Conservation (phyloP, 1,139 yeast genomes). For the Debaryomycetaceae sp. region DNA sequence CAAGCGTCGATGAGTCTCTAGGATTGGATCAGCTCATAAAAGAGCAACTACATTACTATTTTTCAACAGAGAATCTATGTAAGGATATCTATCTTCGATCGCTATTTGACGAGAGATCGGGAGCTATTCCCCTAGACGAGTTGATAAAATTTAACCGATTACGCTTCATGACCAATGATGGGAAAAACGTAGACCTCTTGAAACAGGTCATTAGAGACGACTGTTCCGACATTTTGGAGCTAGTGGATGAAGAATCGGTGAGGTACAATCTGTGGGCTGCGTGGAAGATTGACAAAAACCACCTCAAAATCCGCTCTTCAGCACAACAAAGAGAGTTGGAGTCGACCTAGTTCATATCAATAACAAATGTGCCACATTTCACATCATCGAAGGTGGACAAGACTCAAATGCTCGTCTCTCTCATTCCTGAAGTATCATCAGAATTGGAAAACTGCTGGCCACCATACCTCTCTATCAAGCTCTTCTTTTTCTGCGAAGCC, state of each 20-base stretch:
- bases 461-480: constrained; percentile 27
- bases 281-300: constrained; percentile 11
- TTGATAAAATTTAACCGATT: constrained; percentile 18
- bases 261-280: constrained; percentile 15
- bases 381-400: no score
- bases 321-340: background rate
- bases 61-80: constrained; percentile 23
- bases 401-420: background rate
- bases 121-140: constrained; percentile 14
- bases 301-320: background rate
- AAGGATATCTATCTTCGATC: constrained; percentile 21
- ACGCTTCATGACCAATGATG: constrained; percentile 16
- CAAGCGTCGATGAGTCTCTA: background rate
- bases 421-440: constrained; percentile 1
- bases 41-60: constrained; percentile 21
- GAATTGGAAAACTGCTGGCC: constrained; percentile 7
- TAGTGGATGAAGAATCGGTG: constrained; percentile 13
- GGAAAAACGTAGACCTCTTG: constrained; percentile 13
- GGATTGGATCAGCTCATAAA: constrained; percentile 6
- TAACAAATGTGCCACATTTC: no score
- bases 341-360: background rate
- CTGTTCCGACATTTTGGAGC: constrained; percentile 12
- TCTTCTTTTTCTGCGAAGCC: constrained; percentile 14
- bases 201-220: constrained; percentile 12
- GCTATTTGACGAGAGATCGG: constrained; percentile 15